Conservation (phyloP, 108 stramenopile species). For the Conticribra guillardii region DNA sequence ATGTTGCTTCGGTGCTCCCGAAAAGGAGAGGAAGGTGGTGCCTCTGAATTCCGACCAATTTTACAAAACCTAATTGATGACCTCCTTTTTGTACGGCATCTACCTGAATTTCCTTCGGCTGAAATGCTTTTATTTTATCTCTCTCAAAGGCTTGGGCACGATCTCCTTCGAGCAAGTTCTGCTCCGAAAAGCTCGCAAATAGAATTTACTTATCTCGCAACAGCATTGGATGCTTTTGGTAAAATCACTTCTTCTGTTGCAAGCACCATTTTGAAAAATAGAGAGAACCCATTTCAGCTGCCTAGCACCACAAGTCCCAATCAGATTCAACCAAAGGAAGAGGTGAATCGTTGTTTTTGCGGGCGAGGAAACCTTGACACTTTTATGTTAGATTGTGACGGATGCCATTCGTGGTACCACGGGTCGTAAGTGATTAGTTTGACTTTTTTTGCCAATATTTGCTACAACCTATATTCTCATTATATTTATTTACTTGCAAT, state of each 20-base stretch:
- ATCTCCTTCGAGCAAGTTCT: constrained; percentile 66
- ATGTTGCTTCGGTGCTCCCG: constrained; percentile 70
- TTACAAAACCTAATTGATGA: constrained; percentile 89
- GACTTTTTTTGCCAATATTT: too few relatives aligned
- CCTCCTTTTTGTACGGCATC: constrained; percentile 69
- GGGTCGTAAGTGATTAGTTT: constrained; percentile 9
- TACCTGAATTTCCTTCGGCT: constrained; percentile 92
- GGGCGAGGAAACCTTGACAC: constrained; percentile 53
- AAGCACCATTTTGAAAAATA: constrained; percentile 47
- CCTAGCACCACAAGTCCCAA: constrained; percentile 34
- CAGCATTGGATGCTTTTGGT: constrained; percentile 87
- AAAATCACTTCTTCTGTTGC: constrained; percentile 83
- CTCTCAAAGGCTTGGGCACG: constrained; percentile 54
- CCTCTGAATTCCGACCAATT: constrained; percentile 88
- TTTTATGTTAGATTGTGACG: constrained; percentile 89
- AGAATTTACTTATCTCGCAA: constrained; percentile 79
- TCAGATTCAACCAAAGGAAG: constrained; percentile 35
- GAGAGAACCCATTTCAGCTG: constrained; percentile 60
- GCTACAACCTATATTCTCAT: too few relatives aligned
- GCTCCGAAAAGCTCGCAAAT: constrained; percentile 31
- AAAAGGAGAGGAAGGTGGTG: constrained; percentile 89
- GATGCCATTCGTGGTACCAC: constrained; percentile 81
- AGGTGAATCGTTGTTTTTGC: constrained; percentile 78
- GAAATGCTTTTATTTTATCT: constrained; percentile 84
- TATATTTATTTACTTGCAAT: too few relatives aligned